These are phyloP conservation scores for Cucurbita pepo DNA, from an alignment of 306 rosid genomes.

Conservation along the genomic window DNA sequence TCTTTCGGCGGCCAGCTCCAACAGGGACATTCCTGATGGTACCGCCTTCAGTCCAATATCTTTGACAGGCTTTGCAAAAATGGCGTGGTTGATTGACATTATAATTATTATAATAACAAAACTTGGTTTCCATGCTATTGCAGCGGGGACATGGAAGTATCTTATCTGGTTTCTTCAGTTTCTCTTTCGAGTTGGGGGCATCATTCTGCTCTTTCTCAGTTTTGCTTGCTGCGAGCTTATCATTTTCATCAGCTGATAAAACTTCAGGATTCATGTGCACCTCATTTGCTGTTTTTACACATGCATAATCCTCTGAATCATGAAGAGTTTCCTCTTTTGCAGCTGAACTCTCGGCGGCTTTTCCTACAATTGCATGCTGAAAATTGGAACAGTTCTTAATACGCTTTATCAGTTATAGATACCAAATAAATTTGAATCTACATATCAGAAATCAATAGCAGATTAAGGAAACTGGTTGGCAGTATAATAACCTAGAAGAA, in stretches of 20 bases:
- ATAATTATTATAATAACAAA: conserved; percentile 88
- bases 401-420: neutral
- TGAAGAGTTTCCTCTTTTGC: conserved; percentile 19
- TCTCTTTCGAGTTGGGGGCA: conserved; percentile 35
- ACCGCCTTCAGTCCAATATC: conserved; percentile 96
- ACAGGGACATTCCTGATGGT: conserved; percentile 91
- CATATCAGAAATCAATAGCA: neutral
- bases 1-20: conserved; percentile 85
- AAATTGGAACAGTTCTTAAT: conserved; percentile 11
- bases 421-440: neutral
- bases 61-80: conserved; percentile 89
- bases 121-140: conserved; percentile 88
- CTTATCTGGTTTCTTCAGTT: conserved; percentile 82
- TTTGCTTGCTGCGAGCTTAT: conserved; percentile 14
- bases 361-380: conserved; percentile 35
- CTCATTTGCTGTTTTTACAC: conserved; percentile 16
- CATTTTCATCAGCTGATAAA: conserved; percentile 32
- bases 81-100: conserved; percentile 82
- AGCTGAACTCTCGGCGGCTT: conserved; percentile 14
- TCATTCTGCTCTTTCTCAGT: conserved; percentile 36
- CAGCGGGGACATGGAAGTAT: conserved; percentile 83
- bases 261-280: conserved; percentile 32
- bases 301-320: conserved; percentile 18
- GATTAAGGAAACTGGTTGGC: neutral
- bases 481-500: neutral